Evolutionary conservation across 1,139 yeast species (phyloP).

Genomic region (Candida sanyaensis): DNA sequence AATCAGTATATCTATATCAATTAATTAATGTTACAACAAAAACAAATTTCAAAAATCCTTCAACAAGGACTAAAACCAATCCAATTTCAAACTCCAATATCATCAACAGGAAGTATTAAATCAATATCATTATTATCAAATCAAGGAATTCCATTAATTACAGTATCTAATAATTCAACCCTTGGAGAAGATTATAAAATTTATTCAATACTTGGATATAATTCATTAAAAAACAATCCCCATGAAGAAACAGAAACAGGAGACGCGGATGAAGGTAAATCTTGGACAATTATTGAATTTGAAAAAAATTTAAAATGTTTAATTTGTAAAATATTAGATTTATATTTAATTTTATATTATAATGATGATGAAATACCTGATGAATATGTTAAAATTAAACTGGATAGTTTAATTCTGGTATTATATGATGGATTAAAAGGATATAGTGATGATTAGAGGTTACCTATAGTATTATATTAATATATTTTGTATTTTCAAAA

Average conservation of each 20-base stretch:
- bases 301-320: constrained; percentile 32
- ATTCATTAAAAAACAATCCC: constrained; percentile 10
- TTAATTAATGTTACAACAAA: constrained; percentile 58
- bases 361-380: constrained; percentile 29
- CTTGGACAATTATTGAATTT: constrained; percentile 38
- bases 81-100: background rate
- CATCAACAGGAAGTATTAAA: constrained; percentile 25
- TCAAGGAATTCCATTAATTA: constrained; percentile 43
- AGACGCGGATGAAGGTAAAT: constrained; percentile 15
- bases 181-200: constrained; percentile 37
- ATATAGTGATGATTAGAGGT: constrained; percentile 8
- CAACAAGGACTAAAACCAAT: constrained; percentile 40
- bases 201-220: constrained; percentile 46
- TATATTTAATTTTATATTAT: constrained; percentile 2
- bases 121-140: constrained; percentile 45
- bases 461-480: background rate
- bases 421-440: constrained; percentile 39
- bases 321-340: constrained; percentile 15
- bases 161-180: constrained; percentile 22
- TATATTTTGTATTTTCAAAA: background rate
- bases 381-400: constrained; percentile 44
- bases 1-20: no score
- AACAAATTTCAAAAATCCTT: constrained; percentile 43
- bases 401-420: constrained; percentile 36
- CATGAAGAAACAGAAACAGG: no score